Evolutionary conservation across 2,329 filamentous ascomycete genomes (phyloP).

Genomic region (Parascedosporium putredinis): DNA sequence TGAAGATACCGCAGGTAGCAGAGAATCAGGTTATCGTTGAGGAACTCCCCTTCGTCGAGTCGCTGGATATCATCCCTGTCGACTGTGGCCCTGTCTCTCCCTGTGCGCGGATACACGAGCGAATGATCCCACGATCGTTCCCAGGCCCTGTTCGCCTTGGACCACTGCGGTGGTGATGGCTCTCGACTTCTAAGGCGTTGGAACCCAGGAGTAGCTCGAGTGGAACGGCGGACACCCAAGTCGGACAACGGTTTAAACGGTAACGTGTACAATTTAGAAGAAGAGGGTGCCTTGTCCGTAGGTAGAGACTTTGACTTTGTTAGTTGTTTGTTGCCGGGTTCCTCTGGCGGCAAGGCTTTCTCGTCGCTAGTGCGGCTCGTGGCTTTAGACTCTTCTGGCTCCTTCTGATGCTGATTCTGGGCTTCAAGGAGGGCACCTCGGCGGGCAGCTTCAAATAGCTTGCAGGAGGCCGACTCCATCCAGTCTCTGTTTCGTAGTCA

Average conservation of each 20-base stretch:
- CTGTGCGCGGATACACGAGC: slow-evolving; percentile 49
- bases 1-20: slow-evolving; percentile 77
- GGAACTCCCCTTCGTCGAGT: slow-evolving; percentile 71
- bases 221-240: background rate
- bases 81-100: slow-evolving; percentile 53
- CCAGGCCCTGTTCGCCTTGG: slow-evolving; percentile 40
- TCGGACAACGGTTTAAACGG: background rate
- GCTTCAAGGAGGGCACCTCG: background rate
- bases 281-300: background rate
- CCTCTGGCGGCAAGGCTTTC: too few relatives aligned
- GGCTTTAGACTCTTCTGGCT: too few relatives aligned
- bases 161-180: slow-evolving; percentile 29
- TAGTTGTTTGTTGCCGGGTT: background rate
- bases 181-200: background rate
- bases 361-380: too few relatives aligned
- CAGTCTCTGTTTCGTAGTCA: background rate
- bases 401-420: too few relatives aligned
- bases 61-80: slow-evolving; percentile 63
- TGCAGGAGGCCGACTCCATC: background rate
- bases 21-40: slow-evolving; percentile 87
- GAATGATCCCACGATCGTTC: slow-evolving; percentile 42
- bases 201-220: background rate
- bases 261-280: background rate
- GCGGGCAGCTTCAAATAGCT: background rate
- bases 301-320: background rate